Evolutionary conservation across 2,329 filamentous ascomycete genomes (phyloP).

Genomic region (Pseudogymnoascus sp.): DNA sequence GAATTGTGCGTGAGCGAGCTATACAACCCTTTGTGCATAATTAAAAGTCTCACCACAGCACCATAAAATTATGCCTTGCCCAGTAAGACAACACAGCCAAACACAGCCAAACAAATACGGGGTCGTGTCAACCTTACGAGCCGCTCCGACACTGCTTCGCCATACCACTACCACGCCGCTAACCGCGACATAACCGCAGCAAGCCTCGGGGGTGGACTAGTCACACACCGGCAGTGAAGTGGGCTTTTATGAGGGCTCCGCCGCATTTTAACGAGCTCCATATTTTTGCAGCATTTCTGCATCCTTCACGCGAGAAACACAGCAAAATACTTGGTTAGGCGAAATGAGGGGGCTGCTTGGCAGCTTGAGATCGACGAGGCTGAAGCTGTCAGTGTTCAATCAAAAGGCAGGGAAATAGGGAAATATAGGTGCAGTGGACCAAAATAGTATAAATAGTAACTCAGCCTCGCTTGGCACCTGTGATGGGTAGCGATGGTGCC

Average conservation of each 20-base stretch:
- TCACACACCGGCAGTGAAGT: not conserved
- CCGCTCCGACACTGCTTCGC: not conserved
- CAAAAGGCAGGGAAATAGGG: not conserved
- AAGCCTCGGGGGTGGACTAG: not conserved
- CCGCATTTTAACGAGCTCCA: not conserved
- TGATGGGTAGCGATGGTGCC: not conserved
- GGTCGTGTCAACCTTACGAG: not conserved
- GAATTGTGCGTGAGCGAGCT: not conserved
- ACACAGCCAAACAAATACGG: not conserved
- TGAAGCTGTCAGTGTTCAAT: not conserved
- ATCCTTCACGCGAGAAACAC: not conserved
- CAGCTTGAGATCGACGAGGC: not conserved
- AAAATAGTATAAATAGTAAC: not conserved
- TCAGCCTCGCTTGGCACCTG: not conserved
- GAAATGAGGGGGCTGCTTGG: not conserved
- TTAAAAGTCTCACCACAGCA: not conserved
- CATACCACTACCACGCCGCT: not conserved
- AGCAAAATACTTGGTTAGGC: not conserved
- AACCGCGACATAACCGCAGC: not conserved
- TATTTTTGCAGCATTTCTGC: not conserved
- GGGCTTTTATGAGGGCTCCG: not conserved
- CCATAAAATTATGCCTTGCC: not conserved
- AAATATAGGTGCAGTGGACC: not conserved
- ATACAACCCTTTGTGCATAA: not conserved
- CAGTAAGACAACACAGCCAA: not conserved